Evolutionary conservation across 768 basidiomycete genomes (phyloP).

Genomic region (Boletus sp.): DNA sequence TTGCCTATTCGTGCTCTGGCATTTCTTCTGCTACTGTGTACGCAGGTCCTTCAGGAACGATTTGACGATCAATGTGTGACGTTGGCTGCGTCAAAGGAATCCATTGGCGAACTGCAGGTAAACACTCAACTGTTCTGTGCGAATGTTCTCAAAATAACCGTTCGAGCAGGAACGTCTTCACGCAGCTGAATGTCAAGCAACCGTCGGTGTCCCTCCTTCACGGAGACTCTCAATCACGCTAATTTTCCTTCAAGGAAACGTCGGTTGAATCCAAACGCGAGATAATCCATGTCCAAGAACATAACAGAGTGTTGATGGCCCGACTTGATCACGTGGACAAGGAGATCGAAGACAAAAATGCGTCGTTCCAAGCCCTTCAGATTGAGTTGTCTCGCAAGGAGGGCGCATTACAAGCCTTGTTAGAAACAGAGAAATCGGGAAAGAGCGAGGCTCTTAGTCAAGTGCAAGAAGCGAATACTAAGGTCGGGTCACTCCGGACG

Average conservation of each 20-base stretch:
- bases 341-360: slow-evolving; percentile 8
- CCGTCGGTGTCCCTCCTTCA: slow-evolving; percentile 11
- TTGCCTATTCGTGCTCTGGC: background rate
- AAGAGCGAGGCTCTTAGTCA: slow-evolving; percentile 21
- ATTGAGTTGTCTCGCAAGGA: slow-evolving; percentile 27
- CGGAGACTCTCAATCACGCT: background rate
- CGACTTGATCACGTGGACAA: slow-evolving; percentile 13
- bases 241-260: slow-evolving; percentile 16
- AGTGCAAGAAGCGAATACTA: slow-evolving; percentile 18
- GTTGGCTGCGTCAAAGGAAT: slow-evolving; percentile 53
- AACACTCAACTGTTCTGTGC: background rate
- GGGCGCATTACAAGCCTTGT: slow-evolving; percentile 20
- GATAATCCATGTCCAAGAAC: slow-evolving; percentile 20
- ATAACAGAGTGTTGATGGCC: slow-evolving; percentile 17
- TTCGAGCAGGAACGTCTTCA: slow-evolving; percentile 24
- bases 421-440: slow-evolving; percentile 24
- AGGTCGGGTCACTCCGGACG: slow-evolving; percentile 18
- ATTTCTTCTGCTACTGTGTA: background rate
- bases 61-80: slow-evolving; percentile 57
- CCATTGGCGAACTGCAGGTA: slow-evolving; percentile 52
- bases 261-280: slow-evolving; percentile 14
- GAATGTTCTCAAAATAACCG: background rate
- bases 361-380: slow-evolving; percentile 17
- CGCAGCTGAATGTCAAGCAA: slow-evolving; percentile 14
- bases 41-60: slow-evolving; percentile 53